A percentile compares a stretch with the other conserved stretches of the same genome.
phyloP scores from a whole-genome alignment of 495 filamentous ascomycete species.

The Massariosphaeria phaeospora region DNA sequence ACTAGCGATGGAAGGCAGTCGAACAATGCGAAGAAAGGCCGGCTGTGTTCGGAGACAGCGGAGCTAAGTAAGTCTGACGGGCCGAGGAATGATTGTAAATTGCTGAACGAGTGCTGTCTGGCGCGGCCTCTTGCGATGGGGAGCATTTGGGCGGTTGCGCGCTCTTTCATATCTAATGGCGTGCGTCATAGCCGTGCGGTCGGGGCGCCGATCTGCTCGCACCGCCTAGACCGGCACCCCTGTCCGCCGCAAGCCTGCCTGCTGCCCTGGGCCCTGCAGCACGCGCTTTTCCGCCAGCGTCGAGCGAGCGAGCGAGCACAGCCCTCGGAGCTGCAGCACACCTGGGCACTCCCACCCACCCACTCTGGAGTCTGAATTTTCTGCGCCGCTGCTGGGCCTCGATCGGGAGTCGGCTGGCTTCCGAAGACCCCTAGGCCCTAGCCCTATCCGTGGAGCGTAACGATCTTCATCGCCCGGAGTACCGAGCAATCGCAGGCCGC shows the following conservation, averaged over 20 bases:
- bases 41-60: conserved; percentile 18
- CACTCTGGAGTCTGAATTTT: no score
- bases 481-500: no score
- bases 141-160: not conserved
- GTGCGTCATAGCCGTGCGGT: conserved; percentile 1
- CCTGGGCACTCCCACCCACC: no score
- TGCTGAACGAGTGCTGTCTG: conserved; percentile 26
- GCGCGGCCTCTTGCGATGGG: conserved; percentile 14
- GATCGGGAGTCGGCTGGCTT: no score
- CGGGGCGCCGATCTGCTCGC: not conserved
- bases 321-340: no score
- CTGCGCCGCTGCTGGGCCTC: no score
- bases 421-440: no score
- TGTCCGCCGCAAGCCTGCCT: not conserved
- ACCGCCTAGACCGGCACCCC: not conserved
- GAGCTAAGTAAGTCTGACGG: conserved; percentile 7
- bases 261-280: not conserved
- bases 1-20: conserved; percentile 24
- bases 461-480: no score
- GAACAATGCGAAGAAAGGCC: conserved; percentile 17
- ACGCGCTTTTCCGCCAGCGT: no score
- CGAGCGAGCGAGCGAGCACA: no score
- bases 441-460: no score
- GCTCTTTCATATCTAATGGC: not conserved
- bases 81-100: conserved; percentile 30